Percentiles rank a stretch among this genome's conserved stretches.
Conservation (phyloP, 179 eudicot genomes). For the Drosera spatulata region DNA sequence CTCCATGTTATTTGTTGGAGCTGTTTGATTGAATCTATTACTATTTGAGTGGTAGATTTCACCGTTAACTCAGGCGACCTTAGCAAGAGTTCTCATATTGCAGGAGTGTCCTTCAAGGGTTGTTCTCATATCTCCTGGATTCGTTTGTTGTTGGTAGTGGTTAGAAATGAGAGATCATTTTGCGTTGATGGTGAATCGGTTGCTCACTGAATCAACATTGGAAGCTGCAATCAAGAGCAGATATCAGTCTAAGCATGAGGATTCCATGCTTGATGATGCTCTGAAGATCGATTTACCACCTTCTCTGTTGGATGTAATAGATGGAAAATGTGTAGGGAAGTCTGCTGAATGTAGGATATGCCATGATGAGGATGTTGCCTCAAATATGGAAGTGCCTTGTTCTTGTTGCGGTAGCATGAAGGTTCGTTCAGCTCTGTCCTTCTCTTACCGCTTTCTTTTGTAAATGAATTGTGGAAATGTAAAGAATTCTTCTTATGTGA, state of each 20-base stretch:
- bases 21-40: too few relatives aligned
- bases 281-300: constrained; percentile 1
- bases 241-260: constrained; percentile 19
- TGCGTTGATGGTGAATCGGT: constrained; percentile 25
- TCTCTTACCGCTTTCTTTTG: background rate
- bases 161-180: constrained; percentile 39
- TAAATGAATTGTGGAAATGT: background rate
- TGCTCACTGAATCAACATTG: constrained; percentile 36
- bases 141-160: background rate
- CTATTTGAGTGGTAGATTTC: too few relatives aligned
- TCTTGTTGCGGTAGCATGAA: constrained; percentile 93
- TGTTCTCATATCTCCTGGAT: too few relatives aligned
- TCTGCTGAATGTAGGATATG: constrained; percentile 92
- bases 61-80: too few relatives aligned
- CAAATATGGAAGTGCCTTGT: constrained; percentile 92
- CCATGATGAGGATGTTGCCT: constrained; percentile 80
- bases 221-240: constrained; percentile 31
- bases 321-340: constrained; percentile 31
- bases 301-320: constrained; percentile 7
- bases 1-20: too few relatives aligned
- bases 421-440: constrained; percentile 21
- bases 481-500: too few relatives aligned
- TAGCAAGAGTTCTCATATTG: too few relatives aligned
- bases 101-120: too few relatives aligned
- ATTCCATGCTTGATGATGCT: constrained; percentile 21